Percentiles rank a stretch among this genome's conserved stretches.
These are phyloP conservation scores for Selaginella moellendorffii DNA, from an alignment of 75 land plant species.

Conservation along the genomic window DNA sequence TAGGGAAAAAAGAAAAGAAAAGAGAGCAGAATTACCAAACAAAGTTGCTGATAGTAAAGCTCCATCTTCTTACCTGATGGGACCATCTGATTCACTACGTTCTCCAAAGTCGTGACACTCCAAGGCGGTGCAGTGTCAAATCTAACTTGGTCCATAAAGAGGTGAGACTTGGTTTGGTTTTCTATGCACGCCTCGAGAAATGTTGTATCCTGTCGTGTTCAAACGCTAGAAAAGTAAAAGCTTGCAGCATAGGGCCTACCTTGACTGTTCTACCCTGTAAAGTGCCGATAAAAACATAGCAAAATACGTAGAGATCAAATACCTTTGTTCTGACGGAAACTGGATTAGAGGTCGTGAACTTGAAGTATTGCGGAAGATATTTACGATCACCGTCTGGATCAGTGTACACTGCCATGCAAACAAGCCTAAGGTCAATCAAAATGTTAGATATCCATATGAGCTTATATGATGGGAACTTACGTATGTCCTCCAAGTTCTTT, in stretches of 20 bases:
- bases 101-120: slow-evolving; percentile 46
- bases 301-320: slow-evolving; percentile 8
- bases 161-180: slow-evolving; percentile 86
- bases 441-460: background rate
- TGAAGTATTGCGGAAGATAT: slow-evolving; percentile 94
- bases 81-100: slow-evolving; percentile 23
- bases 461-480: slow-evolving; percentile 26
- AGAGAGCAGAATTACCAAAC: background rate
- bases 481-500: slow-evolving; percentile 96
- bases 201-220: slow-evolving; percentile 47
- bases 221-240: background rate
- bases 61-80: slow-evolving; percentile 16
- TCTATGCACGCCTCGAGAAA: slow-evolving; percentile 95
- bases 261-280: background rate
- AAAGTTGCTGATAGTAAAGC: too few relatives aligned
- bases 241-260: background rate
- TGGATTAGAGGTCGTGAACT: slow-evolving; percentile 89
- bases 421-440: slow-evolving; percentile 35
- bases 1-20: slow-evolving; percentile 19
- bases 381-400: slow-evolving; percentile 91
- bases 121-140: slow-evolving; percentile 83
- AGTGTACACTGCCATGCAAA: slow-evolving; percentile 83
- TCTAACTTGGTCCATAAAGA: slow-evolving; percentile 90
- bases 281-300: background rate
- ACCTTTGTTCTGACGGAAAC: slow-evolving; percentile 98